A percentile compares a stretch with the other conserved stretches of the same genome.
These are phyloP conservation scores for Pseudonectria foliicola DNA, from an alignment of 2,329 filamentous ascomycete species.

Conservation along the genomic window DNA sequence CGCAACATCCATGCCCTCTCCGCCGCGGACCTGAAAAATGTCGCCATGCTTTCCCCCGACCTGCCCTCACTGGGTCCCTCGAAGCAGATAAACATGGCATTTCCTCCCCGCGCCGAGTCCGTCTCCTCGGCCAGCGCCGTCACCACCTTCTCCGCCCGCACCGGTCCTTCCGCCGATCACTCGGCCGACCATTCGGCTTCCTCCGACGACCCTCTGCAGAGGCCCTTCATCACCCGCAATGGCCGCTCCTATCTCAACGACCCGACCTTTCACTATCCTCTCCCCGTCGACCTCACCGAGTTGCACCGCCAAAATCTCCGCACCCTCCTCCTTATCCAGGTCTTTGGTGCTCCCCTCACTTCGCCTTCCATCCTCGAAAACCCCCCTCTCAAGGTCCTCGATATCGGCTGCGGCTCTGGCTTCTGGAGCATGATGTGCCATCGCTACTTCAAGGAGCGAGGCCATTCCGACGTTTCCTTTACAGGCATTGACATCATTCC, in stretches of 20 bases:
- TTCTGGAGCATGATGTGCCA: constrained; percentile 90
- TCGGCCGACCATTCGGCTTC: constrained; percentile 41
- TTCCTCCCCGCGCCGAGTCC: constrained; percentile 35
- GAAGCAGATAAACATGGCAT: constrained; percentile 28
- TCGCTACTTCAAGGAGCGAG: constrained; percentile 64
- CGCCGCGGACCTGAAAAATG: constrained; percentile 28
- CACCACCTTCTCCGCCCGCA: constrained; percentile 35
- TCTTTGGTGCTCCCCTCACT: constrained; percentile 75
- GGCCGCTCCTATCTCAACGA: constrained; percentile 80
- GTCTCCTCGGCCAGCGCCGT: constrained; percentile 39
- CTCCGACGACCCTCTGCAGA: constrained; percentile 34
- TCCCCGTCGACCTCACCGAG: constrained; percentile 81
- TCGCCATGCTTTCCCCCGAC: constrained; percentile 27
- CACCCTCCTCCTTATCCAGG: constrained; percentile 71
- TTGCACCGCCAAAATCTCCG: constrained; percentile 81
- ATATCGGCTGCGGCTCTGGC: constrained; percentile 79
- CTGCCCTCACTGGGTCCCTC: constrained; percentile 22
- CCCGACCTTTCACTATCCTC: constrained; percentile 64
- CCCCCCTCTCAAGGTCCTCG: constrained; percentile 71
- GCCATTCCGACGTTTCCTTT: constrained; percentile 65
- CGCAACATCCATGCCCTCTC: constrained; percentile 14
- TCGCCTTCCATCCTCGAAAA: constrained; percentile 58
- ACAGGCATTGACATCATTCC: constrained; percentile 77
- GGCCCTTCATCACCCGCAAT: constrained; percentile 64
- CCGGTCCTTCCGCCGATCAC: constrained; percentile 43